Percentiles rank a stretch among this genome's conserved stretches.
Evolutionary conservation across 1,284 basidiomycete species (phyloP).

Genomic region (Marasmius oreades): DNA sequence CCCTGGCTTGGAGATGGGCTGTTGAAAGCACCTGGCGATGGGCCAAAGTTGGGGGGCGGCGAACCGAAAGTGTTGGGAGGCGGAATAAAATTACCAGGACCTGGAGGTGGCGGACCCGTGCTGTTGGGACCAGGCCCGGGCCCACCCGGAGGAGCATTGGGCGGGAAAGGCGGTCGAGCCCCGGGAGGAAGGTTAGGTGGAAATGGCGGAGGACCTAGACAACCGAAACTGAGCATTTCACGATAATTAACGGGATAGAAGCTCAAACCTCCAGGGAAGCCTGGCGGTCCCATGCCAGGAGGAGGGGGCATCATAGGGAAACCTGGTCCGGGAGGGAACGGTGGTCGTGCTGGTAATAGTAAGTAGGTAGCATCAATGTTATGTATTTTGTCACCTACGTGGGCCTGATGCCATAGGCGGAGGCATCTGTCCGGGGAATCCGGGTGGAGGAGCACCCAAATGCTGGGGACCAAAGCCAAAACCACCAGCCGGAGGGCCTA

Average conservation of each 20-base stretch:
- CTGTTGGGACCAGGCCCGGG: constrained; percentile 19
- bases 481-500: constrained; percentile 80
- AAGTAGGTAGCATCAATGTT: constrained; percentile 10
- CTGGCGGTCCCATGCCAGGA: constrained; percentile 12
- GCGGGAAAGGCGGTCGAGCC: constrained; percentile 50
- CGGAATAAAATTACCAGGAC: constrained; percentile 62
- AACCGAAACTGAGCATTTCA: not conserved
- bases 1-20: constrained; percentile 26
- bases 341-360: constrained; percentile 48
- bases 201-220: constrained; percentile 24
- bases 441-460: constrained; percentile 44
- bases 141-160: constrained; percentile 38
- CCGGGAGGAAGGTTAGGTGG: constrained; percentile 35
- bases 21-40: constrained; percentile 27
- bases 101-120: constrained; percentile 36
- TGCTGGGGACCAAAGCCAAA: constrained; percentile 79
- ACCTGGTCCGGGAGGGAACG: constrained; percentile 60
- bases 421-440: not conserved
- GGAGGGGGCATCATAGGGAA: constrained; percentile 23
- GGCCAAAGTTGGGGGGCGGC: constrained; percentile 42
- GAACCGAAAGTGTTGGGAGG: constrained; percentile 38
- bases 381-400: constrained; percentile 22
- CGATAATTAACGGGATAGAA: not conserved
- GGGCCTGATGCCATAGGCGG: constrained; percentile 20
- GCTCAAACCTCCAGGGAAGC: constrained; percentile 9